Percentiles rank a stretch among this genome's conserved stretches.
Conservation (phyloP, 257 asterid genomes). For the Scutellaria barbata region DNA sequence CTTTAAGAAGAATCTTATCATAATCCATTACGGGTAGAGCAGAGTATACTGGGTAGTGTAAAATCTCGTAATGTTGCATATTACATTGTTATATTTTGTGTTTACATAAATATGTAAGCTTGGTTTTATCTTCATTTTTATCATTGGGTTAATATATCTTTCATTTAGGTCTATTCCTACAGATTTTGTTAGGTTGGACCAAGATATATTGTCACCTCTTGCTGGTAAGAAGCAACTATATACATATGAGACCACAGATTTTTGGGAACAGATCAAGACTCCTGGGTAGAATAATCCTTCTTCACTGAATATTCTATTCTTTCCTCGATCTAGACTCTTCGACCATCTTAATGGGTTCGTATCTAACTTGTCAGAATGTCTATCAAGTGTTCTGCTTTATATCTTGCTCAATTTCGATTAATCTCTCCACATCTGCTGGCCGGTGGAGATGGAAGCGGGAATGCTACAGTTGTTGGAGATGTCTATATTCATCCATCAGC, state of each 20-base stretch:
- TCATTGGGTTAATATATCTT: slow-evolving; percentile 38
- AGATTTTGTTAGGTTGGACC: slow-evolving; percentile 88
- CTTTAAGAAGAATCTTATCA: neutral
- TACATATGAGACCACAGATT: slow-evolving; percentile 73
- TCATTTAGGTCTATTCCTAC: slow-evolving; percentile 62
- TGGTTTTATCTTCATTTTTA: slow-evolving; percentile 25
- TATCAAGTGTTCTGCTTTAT: slow-evolving; percentile 56
- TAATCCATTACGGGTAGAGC: neutral
- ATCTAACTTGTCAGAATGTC: slow-evolving; percentile 64
- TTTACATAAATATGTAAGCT: slow-evolving; percentile 3
- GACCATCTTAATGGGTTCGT: slow-evolving; percentile 25
- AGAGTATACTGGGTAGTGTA: neutral
- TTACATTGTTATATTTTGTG: neutral
- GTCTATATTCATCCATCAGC: slow-evolving; percentile 81
- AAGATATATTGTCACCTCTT: slow-evolving; percentile 85
- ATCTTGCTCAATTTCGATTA: slow-evolving; percentile 54
- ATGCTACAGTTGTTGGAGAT: slow-evolving; percentile 52
- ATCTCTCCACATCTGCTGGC: slow-evolving; percentile 58
- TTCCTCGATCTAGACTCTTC: slow-evolving; percentile 15
- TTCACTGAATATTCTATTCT: slow-evolving; percentile 15
- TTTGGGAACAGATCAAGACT: slow-evolving; percentile 93
- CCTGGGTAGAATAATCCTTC: slow-evolving; percentile 56
- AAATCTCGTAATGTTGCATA: neutral
- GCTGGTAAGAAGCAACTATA: slow-evolving; percentile 83
- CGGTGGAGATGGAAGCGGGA: slow-evolving; percentile 53